Percentiles rank a stretch among this genome's conserved stretches.
Evolutionary conservation across 1,284 basidiomycete genomes (phyloP).

Genomic region (Sporisorium sorghi): DNA sequence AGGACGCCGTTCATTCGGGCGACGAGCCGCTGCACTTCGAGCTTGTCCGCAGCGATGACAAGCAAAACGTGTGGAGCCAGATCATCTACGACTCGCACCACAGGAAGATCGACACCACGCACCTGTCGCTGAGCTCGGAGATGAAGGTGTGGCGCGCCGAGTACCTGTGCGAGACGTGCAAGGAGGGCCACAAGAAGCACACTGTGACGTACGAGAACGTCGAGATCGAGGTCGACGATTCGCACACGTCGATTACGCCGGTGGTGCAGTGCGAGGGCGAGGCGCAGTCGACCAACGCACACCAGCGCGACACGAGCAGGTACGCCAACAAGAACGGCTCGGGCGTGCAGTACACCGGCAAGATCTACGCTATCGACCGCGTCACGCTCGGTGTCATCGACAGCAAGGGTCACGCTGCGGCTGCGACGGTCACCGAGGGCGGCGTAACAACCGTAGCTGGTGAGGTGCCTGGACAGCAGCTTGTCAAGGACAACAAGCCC

Average conservation of each 20-base stretch:
- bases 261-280: slow-evolving; percentile 26
- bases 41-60: slow-evolving; percentile 24
- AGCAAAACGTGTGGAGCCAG: slow-evolving; percentile 31
- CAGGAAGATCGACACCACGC: slow-evolving; percentile 24
- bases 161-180: slow-evolving; percentile 34
- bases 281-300: slow-evolving; percentile 23
- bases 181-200: slow-evolving; percentile 22
- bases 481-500: neutral
- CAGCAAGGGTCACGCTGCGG: slow-evolving; percentile 14
- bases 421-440: neutral
- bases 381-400: slow-evolving; percentile 27
- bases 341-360: slow-evolving; percentile 22
- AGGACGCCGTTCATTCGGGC: neutral
- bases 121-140: slow-evolving; percentile 16
- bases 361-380: slow-evolving; percentile 28
- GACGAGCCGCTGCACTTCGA: slow-evolving; percentile 29
- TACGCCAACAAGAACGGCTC: slow-evolving; percentile 21
- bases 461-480: no score
- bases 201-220: slow-evolving; percentile 39
- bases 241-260: slow-evolving; percentile 5
- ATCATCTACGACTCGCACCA: slow-evolving; percentile 37
- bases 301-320: slow-evolving; percentile 25
- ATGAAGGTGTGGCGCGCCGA: slow-evolving; percentile 44
- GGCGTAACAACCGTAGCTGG: no score
- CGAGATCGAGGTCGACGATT: slow-evolving; percentile 39